Evolutionary conservation across 441 rosid genomes (phyloP), one percentile per base, ranked within the genome.

Genomic region (Flueggea neowawraea): DNA sequence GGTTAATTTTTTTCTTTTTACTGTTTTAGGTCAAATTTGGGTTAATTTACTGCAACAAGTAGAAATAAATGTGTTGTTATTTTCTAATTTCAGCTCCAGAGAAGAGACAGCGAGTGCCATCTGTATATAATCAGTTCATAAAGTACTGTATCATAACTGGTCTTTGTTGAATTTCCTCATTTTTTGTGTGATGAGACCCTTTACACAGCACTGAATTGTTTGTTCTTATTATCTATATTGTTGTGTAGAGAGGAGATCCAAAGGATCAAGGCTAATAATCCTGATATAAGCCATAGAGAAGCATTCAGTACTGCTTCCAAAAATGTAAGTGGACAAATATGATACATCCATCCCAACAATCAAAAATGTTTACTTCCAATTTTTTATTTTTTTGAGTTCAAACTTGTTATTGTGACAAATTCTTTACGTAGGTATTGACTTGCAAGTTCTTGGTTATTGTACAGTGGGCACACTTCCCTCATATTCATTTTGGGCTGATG

Each of bases 231-330:
- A 12, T 62, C 2, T 28, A 32, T 54, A 15, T 16, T 41, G 32
- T 45, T 75, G 10, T 73, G 52, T 57, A 93, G 98, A 65, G 97
- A 93, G 89, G 97, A 93, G 87, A 93, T 93, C 62, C 97, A 90
- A 71, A 93, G 98, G 90, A 93, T 93, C 72, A 93, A 93, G 75
- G 86, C 91, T 12, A 90, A 81, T 58, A 90, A 93, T 66, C 97
- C 98, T 22, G 96, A 87, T 57, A 90, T 93, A 62, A 90, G 87
- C 70, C 98, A 93, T 78, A 84, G 98, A 73, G 98, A 93, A 80
- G 98, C 98, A 62, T 93, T 93, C 77, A 93, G 98, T 69, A 87
- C 97, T 52, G 98, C 98, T 67, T 97, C 98, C 39, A 93, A 93
- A 76, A 93, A 93, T 75, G 98, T 90, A 74, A 82, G 88, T 71